Evolutionary conservation across 805 yeast species (phyloP), one percentile per base, ranked within the genome.

Genomic region (Lachancea sp.): DNA sequence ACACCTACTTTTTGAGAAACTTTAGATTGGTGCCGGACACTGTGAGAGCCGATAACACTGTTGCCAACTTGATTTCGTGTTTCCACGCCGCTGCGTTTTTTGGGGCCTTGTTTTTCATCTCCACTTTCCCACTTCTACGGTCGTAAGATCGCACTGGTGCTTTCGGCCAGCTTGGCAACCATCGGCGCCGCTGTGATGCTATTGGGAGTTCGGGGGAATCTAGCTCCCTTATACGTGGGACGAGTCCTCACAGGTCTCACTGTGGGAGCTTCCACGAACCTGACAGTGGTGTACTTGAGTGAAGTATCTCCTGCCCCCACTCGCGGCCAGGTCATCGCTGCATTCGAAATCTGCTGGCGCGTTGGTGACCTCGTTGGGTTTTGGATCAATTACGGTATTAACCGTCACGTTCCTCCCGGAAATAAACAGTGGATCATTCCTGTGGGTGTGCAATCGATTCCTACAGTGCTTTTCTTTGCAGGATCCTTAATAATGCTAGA

Each of bases 11-110:
- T 53, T 51, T 60, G 42, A 38, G 45, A 3, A 75, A 71, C 49
- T 75, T 74, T 51, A 72, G 69, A 12, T 47, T 72, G 33, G 67
- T 58, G 40, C 40, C 50, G 5, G 57, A 57, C 55, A 43, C 68
- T 3, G 22, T 56, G 0, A 47, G 54, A 13, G 54, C 55, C 2
- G 51, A 65, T 1, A 39, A 34, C 12, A 53, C 68, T 8, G 53
- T 58, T 19, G 64, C 74, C 21, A 70, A 69, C 40, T 62, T 72
- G 21, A 71, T 72, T 24, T 71, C 76, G 4, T 62, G 71, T 18
- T 72, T 71, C 60, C 77, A 72, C 43, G 76, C 72, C 4, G 77
- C 76, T 8, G 73, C 74, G 5, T 72, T 71, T 53, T 72, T 69
- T 49, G 77, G 76, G 15, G 56, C 72, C 5, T 51, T 70, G 3